Evolutionary conservation across 441 rosid genomes (phyloP), one percentile per base, ranked within the genome.

Genomic region (Gossypium trilobum): DNA sequence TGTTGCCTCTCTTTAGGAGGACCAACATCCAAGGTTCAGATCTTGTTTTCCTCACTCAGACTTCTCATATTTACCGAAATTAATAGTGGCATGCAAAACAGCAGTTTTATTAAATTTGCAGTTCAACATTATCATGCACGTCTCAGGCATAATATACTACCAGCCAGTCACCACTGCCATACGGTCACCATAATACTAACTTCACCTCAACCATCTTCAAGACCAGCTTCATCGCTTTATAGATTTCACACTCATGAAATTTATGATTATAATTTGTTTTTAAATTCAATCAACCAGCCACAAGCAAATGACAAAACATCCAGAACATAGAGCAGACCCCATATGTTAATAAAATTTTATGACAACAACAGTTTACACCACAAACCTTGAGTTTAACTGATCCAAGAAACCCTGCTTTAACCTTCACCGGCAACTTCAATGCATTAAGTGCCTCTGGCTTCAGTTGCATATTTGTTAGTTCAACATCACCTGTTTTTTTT

Each of bases 351-450:
- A 62, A 62, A 62, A 16, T 16, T 62, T 62, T 16, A n/a, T 33
- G 67, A 62, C 31, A 64, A 44, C 69, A 20, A 44, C n/a, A 64
- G 44, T 51, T 19, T 27, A 51, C 25, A 51, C 48, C 59, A 68
- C 89, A 73, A 70, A 89, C 95, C 95, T 87, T 87, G 72, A 95
- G 96, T 82, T 87, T 95, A 59, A 92, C 97, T 1, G 98, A 92
- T 78, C 99, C 99, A 81, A 95, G 99, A 83, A 95, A 95, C 65
- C 99, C 99, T 36, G 96, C 98, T 84, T 95, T 95, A 75, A 95
- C 99, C 85, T 81, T 89, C 73, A 95, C 92, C 25, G 99, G 99
- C 84, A 95, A 85, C 74, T 95, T 91, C 74, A 95, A 81, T 20
- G 95, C 97, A 80, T 92, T 95, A 25, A 95, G 96, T 31, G 98